Evolutionary conservation across 164 flowering plant genomes (phyloP).

Genomic region (Dillenia suffruticosa): DNA sequence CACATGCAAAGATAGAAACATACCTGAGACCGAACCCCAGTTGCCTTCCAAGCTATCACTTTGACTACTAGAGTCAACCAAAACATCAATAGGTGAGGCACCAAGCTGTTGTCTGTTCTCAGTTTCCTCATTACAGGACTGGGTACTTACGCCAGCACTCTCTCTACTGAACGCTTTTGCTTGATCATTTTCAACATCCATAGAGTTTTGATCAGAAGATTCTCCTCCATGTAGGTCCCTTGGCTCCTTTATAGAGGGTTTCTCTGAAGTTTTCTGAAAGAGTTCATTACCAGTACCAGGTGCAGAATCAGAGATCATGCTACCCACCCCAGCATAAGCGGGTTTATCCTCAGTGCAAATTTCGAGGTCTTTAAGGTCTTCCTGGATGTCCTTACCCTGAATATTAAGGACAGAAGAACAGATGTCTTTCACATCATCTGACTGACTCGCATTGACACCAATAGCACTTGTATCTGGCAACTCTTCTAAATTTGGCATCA

Average conservation of each 20-base stretch:
- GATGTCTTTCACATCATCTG: not conserved
- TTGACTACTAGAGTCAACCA: slow-evolving; percentile 48
- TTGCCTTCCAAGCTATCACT: slow-evolving; percentile 61
- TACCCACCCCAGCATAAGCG: slow-evolving; percentile 1
- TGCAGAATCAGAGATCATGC: slow-evolving; percentile 9
- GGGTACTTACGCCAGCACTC: slow-evolving; percentile 15
- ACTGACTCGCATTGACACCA: slow-evolving; percentile 1
- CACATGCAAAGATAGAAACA: not conserved
- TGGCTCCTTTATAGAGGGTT: slow-evolving; percentile 4
- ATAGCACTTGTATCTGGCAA: slow-evolving; percentile 10
- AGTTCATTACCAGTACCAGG: slow-evolving; percentile 9
- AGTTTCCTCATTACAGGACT: slow-evolving; percentile 19
- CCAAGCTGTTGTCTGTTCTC: slow-evolving; percentile 21
- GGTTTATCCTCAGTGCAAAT: slow-evolving; percentile 1
- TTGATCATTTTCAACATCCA: slow-evolving; percentile 11
- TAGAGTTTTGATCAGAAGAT: slow-evolving; percentile 15
- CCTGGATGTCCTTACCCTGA: slow-evolving; percentile 7
- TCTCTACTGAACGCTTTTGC: slow-evolving; percentile 11
- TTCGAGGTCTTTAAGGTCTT: slow-evolving; percentile 13
- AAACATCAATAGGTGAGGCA: slow-evolving; percentile 28
- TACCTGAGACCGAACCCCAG: slow-evolving; percentile 90
- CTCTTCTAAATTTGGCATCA: not conserved
- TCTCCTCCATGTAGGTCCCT: slow-evolving; percentile 13
- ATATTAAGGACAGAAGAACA: slow-evolving; percentile 4
- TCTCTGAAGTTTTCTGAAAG: slow-evolving; percentile 9